Evolutionary conservation across 140 eudicot genomes (phyloP), one percentile per base, ranked within the genome.

Genomic region (Senecio squalidus): DNA sequence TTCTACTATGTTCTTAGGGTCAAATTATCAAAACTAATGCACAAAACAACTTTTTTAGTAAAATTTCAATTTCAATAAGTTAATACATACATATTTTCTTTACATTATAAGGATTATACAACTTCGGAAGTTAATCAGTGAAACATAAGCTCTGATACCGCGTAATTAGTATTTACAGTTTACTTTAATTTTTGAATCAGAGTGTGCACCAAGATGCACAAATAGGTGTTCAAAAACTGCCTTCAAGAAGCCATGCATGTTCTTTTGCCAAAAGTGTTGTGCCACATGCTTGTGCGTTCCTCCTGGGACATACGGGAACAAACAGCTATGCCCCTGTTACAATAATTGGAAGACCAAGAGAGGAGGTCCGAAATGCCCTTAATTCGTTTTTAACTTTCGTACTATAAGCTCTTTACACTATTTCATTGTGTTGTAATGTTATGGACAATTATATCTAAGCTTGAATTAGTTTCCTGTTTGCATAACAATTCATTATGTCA

Each of bases 331-430:
- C 66, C 78, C 86, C 4, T 85, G 91, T 68, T 85, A 85, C 74
- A 82, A 82, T 55, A 65, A 80, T 44, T 85, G 95, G 95, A 82
- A 82, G 78, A 79, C 95, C 34, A 57, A 81, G 53, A 52, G 74
- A 64, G 86, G 89, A 53, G 82, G 89, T 28, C 94, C 89, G 6
- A 85, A 85, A 61, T 82, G 95, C 82, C 95, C 90, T 76, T 84
- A 50, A 36, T 9, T 59, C 44, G 4, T 29, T 30, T 26, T 48
- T 17, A 50, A 17, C 22, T 11, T 62, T 43, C 56, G 40, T 70
- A 8, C 20, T 31, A 44, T 47, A 28, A 44, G 49, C 52, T 38
- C 33, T 55, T 11, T 17, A 54, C 55, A 41, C 45, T 28, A 36
- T 3, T 13, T 8, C n/a, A 48, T 13, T 17, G 7, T 44, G 55